Evolutionary conservation across 192 early-diverging fungal species (phyloP).

Genomic region (Ambispora gerdemannii): DNA sequence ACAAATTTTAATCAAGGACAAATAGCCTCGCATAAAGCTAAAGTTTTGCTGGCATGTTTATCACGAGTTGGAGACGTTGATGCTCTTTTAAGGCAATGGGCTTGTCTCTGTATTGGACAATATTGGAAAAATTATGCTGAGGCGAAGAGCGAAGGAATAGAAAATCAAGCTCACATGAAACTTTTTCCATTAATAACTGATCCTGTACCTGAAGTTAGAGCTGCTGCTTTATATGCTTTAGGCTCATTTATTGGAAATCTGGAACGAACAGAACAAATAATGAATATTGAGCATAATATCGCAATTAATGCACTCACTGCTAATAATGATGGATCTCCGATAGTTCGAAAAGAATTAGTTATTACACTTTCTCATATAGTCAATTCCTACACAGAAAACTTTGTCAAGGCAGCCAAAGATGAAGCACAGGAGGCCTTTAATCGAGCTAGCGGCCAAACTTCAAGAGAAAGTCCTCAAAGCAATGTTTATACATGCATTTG

Average conservation of each 20-base stretch:
- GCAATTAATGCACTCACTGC: conserved; percentile 63
- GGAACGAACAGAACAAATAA: conserved; percentile 64
- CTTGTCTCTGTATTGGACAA: conserved; percentile 80
- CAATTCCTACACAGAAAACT: conserved; percentile 59
- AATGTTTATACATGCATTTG: conserved; percentile 67
- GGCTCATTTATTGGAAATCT: conserved; percentile 74
- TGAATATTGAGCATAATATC: conserved; percentile 71
- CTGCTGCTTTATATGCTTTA: conserved; percentile 77
- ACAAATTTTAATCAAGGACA: conserved; percentile 79
- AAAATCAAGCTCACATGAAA: conserved; percentile 61
- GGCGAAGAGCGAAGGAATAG: conserved; percentile 60
- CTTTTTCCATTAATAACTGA: conserved; percentile 60
- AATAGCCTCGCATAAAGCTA: conserved; percentile 72
- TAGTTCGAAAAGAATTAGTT: conserved; percentile 88
- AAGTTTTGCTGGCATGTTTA: conserved; percentile 63
- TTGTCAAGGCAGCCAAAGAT: conserved; percentile 65
- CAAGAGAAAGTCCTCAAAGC: conserved; percentile 38
- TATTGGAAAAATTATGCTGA: conserved; percentile 78
- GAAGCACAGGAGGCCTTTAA: conserved; percentile 43
- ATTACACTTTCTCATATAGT: conserved; percentile 72
- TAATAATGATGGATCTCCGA: conserved; percentile 78
- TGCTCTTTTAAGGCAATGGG: conserved; percentile 84
- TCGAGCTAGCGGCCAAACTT: conserved; percentile 33
- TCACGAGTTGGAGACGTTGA: conserved; percentile 69
- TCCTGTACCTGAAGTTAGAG: conserved; percentile 76